Conservation (phyloP, 106 monocot genomes). For the Phalaenopsis aphrodite region DNA sequence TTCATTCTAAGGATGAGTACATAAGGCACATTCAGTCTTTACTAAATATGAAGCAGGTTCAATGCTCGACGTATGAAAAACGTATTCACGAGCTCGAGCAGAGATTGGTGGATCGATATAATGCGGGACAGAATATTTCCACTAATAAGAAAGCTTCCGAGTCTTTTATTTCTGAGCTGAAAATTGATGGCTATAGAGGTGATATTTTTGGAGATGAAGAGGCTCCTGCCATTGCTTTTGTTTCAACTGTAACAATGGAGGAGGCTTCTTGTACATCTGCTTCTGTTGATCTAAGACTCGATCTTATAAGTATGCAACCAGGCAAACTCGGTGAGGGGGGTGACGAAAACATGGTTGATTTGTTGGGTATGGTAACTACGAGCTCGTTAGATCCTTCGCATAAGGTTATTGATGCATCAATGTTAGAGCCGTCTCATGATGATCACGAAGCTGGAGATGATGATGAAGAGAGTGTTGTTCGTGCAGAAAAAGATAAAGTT, state of each 20-base stretch:
- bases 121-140: slow-evolving; percentile 38
- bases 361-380: slow-evolving; percentile 27
- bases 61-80: slow-evolving; percentile 66
- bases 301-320: slow-evolving; percentile 14
- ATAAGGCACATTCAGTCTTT: slow-evolving; percentile 62
- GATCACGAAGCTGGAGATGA: slow-evolving; percentile 25
- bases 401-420: slow-evolving; percentile 64
- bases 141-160: slow-evolving; percentile 27
- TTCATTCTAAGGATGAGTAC: slow-evolving; percentile 77
- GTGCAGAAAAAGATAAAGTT: slow-evolving; percentile 7
- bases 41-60: slow-evolving; percentile 52
- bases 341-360: slow-evolving; percentile 93
- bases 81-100: slow-evolving; percentile 92
- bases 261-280: slow-evolving; percentile 60
- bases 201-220: slow-evolving; percentile 44
- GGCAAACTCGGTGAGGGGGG: slow-evolving; percentile 60
- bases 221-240: slow-evolving; percentile 25
- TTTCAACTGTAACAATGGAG: slow-evolving; percentile 70
- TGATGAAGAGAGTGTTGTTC: slow-evolving; percentile 15
- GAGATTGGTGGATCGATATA: slow-evolving; percentile 57
- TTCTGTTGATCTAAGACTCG: slow-evolving; percentile 33
- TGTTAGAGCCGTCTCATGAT: slow-evolving; percentile 48
- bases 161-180: slow-evolving; percentile 24
- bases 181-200: slow-evolving; percentile 36
- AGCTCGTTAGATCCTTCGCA: slow-evolving; percentile 11